A percentile compares a stretch with the other conserved stretches of the same genome.
These are phyloP conservation scores for Pythium aristosporum DNA, from an alignment of 352 stramenopile species.

Conservation along the genomic window DNA sequence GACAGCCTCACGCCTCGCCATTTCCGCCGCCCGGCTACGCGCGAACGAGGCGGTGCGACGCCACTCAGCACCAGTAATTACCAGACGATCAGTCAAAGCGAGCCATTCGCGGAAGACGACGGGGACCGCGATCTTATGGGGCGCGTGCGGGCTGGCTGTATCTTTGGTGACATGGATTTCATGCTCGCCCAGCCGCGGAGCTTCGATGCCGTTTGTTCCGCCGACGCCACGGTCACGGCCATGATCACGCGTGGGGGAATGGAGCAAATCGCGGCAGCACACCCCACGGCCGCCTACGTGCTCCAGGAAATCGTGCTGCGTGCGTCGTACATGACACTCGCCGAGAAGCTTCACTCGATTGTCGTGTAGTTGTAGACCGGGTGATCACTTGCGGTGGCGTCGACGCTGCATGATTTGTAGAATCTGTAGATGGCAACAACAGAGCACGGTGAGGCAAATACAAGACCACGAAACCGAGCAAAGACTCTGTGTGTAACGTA, in stretches of 20 bases:
- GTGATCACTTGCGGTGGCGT: slow-evolving; percentile 26
- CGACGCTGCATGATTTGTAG: slow-evolving; percentile 63
- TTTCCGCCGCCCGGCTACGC: slow-evolving; percentile 11
- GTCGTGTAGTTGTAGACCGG: slow-evolving; percentile 16
- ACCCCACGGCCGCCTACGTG: slow-evolving; percentile 43
- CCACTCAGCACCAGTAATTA: slow-evolving; percentile 2
- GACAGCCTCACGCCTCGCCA: slow-evolving; percentile 20
- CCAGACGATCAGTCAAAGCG: slow-evolving; percentile 1
- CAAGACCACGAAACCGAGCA: slow-evolving; percentile 1
- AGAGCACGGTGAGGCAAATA: background rate
- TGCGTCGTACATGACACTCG: slow-evolving; percentile 58
- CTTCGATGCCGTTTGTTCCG: slow-evolving; percentile 47
- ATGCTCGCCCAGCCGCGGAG: slow-evolving; percentile 47
- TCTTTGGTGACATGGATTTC: slow-evolving; percentile 73
- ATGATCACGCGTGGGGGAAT: slow-evolving; percentile 39
- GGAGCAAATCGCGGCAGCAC: slow-evolving; percentile 24
- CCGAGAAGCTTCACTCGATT: slow-evolving; percentile 44
- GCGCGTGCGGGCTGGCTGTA: slow-evolving; percentile 50
- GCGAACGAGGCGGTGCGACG: slow-evolving; percentile 4
- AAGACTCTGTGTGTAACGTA: slow-evolving; percentile 23
- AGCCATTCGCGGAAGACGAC: slow-evolving; percentile 20
- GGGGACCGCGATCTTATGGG: slow-evolving; percentile 41
- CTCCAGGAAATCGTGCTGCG: slow-evolving; percentile 56
- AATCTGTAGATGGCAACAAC: slow-evolving; percentile 32
- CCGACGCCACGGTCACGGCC: slow-evolving; percentile 38